Evolutionary conservation across 2,329 filamentous ascomycete species (phyloP).

Genomic region (Trichothecium roseum): DNA sequence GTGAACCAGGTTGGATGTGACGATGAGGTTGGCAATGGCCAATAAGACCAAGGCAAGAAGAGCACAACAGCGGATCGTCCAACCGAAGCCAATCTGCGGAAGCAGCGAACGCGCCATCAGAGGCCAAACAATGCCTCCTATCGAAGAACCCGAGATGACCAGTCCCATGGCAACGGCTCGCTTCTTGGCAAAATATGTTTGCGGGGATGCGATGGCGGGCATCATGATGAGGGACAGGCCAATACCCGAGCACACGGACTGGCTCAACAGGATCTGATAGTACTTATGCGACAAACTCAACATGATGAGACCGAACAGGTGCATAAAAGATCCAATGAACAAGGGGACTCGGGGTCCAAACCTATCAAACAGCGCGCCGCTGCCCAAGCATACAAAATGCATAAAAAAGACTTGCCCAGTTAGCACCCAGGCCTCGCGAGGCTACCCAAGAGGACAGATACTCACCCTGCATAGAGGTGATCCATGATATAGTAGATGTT

Average conservation of each 20-base stretch:
- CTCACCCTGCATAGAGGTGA: too few species aligned
- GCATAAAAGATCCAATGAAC: conserved; percentile 22
- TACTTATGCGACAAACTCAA: conserved; percentile 29
- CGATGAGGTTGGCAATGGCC: conserved; percentile 10
- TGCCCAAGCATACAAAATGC: too few species aligned
- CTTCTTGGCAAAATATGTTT: conserved; percentile 14
- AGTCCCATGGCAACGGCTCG: conserved; percentile 17
- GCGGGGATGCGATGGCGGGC: conserved; percentile 13
- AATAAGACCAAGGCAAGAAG: conserved; percentile 25
- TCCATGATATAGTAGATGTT: too few species aligned
- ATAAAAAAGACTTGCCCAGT: too few species aligned
- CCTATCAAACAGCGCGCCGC: too few species aligned
- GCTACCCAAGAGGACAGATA: too few species aligned
- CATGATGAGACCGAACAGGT: conserved; percentile 52
- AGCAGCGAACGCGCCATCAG: conserved; percentile 13
- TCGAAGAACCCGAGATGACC: conserved; percentile 41
- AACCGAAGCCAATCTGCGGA: conserved; percentile 18
- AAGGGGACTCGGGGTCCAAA: too few species aligned
- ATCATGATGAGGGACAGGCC: conserved; percentile 17
- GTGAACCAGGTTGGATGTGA: conserved; percentile 9
- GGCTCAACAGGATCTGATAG: conserved; percentile 23
- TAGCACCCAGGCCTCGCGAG: too few species aligned
- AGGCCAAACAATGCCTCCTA: conserved; percentile 40
- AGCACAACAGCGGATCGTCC: conserved; percentile 47
- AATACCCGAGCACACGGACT: conserved; percentile 19